A percentile compares a stretch with the other conserved stretches of the same genome.
These are phyloP conservation scores for Steccherinum ochraceum DNA, from an alignment of 768 basidiomycete species.

Conservation along the genomic window DNA sequence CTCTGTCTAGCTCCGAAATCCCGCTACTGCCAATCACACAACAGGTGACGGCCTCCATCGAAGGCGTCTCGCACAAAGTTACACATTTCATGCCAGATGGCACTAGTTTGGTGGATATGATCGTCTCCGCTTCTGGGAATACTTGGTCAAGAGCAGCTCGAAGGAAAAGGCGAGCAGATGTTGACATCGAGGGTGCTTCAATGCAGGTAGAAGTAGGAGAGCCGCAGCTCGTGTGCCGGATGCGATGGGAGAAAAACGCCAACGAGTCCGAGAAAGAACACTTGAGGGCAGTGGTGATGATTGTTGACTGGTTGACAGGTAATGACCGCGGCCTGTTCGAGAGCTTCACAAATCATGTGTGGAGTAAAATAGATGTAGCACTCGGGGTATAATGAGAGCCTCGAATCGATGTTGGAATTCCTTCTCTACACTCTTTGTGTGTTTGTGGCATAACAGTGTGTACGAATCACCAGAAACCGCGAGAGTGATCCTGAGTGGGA, in stretches of 20 bases:
- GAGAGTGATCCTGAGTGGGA: too few relatives aligned
- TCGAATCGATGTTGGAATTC: too few relatives aligned
- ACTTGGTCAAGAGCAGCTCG: conserved; percentile 70
- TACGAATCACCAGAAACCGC: too few relatives aligned
- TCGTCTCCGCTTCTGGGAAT: conserved; percentile 23
- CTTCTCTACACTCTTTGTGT: too few relatives aligned
- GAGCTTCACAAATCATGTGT: conserved; percentile 62
- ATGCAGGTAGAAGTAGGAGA: background rate
- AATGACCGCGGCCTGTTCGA: conserved; percentile 52
- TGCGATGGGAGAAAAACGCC: conserved; percentile 14
- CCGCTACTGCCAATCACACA: conserved; percentile 18
- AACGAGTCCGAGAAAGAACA: background rate
- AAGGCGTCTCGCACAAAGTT: conserved; percentile 13
- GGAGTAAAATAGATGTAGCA: conserved; percentile 38
- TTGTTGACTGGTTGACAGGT: conserved; percentile 57
- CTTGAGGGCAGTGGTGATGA: background rate
- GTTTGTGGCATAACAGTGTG: too few relatives aligned
- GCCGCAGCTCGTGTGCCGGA: conserved; percentile 14
- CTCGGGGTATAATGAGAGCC: too few relatives aligned
- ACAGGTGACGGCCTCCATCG: conserved; percentile 28
- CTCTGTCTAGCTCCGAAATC: background rate
- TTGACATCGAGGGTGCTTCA: conserved; percentile 3
- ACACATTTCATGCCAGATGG: background rate
- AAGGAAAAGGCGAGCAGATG: conserved; percentile 34
- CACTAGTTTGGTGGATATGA: background rate